These are phyloP conservation scores for Blastocystis sp. DNA, from an alignment of 352 stramenopile species.

Conservation along the genomic window DNA sequence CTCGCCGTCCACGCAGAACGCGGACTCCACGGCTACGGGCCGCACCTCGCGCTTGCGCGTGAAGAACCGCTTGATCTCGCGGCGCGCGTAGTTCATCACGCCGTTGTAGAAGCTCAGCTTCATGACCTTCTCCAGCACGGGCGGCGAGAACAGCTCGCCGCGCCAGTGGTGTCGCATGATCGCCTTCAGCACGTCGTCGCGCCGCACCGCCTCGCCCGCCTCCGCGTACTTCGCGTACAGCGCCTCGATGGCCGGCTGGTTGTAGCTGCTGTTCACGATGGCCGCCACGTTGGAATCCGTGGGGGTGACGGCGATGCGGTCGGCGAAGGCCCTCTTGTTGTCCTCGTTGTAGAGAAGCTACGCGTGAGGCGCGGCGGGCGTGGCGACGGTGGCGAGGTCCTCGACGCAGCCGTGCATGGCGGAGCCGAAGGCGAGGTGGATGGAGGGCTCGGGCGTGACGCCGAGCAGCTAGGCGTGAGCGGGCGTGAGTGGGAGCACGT, in stretches of 20 bases:
- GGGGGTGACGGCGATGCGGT: not conserved
- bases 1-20: not conserved
- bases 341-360: constrained; percentile 47
- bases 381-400: constrained; percentile 1
- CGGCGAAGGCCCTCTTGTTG: not conserved
- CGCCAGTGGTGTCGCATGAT: constrained; percentile 20
- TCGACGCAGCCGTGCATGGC: constrained; percentile 36
- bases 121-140: constrained; percentile 33
- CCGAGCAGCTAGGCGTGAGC: not conserved
- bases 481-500: not conserved
- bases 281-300: constrained; percentile 41
- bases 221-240: not conserved
- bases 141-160: not conserved
- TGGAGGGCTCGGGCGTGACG: not conserved
- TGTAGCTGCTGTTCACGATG: not conserved
- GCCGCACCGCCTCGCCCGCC: not conserved
- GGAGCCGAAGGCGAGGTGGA: not conserved
- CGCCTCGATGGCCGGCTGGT: not conserved
- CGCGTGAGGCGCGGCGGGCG: not conserved
- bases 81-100: constrained; percentile 12
- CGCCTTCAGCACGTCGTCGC: not conserved
- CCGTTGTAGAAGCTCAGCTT: constrained; percentile 38
- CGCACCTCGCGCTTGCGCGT: not conserved
- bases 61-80: constrained; percentile 33
- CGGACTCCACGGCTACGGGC: constrained; percentile 18